Percentiles rank a stretch among this genome's conserved stretches.
phyloP scores from a whole-genome alignment of 306 rosid genomes.

The Pyrus bretschneideri region DNA sequence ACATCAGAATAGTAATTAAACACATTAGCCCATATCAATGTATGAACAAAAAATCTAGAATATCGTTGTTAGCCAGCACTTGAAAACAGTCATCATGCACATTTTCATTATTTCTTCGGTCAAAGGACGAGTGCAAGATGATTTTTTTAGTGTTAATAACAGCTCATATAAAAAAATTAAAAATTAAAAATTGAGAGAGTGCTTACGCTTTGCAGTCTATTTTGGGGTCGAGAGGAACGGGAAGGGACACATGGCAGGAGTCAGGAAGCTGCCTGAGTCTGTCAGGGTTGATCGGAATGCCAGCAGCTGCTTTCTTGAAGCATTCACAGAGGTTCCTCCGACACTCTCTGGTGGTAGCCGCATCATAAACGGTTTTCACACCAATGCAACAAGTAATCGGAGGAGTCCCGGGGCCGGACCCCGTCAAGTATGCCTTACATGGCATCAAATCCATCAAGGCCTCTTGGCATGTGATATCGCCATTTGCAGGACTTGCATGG shows the following conservation, averaged over 20 bases:
- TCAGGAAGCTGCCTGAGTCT: constrained; percentile 3
- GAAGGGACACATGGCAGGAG: constrained; percentile 2
- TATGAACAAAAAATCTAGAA: no score
- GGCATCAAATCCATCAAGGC: neutral
- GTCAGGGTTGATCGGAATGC: neutral
- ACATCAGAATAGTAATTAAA: neutral
- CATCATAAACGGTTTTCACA: neutral
- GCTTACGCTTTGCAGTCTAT: constrained; percentile 18
- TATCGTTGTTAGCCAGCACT: no score
- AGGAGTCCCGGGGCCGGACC: neutral
- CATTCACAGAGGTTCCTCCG: constrained; percentile 9
- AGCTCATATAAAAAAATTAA: no score
- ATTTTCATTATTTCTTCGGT: no score
- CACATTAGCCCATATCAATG: neutral
- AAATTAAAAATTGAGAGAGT: neutral
- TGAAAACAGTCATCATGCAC: no score
- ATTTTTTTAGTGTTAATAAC: neutral
- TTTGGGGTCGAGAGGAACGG: constrained; percentile 24
- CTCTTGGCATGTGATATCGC: constrained; percentile 10
- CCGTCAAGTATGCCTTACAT: constrained; percentile 9
- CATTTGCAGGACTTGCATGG: neutral
- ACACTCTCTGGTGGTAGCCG: neutral
- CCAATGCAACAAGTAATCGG: neutral
- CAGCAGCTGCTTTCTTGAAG: constrained; percentile 6
- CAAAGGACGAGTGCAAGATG: neutral